Evolutionary conservation across 106 monocot genomes (phyloP).

Genomic region (Dendrobium chrysotoxum): DNA sequence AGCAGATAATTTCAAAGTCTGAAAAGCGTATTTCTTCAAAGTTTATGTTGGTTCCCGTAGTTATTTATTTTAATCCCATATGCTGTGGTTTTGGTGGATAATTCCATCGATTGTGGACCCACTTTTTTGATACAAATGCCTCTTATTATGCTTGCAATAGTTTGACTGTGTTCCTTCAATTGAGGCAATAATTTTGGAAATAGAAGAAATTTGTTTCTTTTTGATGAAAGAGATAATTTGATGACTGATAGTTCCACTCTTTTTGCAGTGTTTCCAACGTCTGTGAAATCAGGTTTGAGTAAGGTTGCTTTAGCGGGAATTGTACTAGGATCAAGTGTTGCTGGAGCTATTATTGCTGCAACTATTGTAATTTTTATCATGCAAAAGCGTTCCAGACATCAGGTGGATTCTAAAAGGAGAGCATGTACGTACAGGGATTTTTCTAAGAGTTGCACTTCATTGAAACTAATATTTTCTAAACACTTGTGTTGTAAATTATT

Average conservation of each 20-base stretch:
- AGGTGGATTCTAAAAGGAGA: constrained; percentile 21
- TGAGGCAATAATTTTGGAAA: background rate
- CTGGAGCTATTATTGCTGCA: constrained; percentile 29
- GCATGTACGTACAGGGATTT: constrained; percentile 27
- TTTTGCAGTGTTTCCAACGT: constrained; percentile 25
- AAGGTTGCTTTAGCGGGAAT: constrained; percentile 36
- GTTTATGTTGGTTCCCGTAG: no score
- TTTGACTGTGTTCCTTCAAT: background rate
- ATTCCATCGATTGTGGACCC: no score
- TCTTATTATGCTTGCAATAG: no score
- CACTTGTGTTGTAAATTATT: background rate
- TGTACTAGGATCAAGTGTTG: constrained; percentile 27
- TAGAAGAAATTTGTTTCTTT: background rate
- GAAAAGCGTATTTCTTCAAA: no score
- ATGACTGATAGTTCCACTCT: background rate
- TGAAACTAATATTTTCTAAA: background rate
- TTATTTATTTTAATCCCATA: no score
- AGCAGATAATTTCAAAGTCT: no score
- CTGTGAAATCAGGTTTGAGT: constrained; percentile 33
- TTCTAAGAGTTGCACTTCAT: no score
- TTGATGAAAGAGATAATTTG: background rate
- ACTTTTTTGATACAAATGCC: no score
- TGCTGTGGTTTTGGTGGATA: no score
- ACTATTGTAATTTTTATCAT: constrained; percentile 24
- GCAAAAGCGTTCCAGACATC: constrained; percentile 23